A percentile compares a stretch with the other conserved stretches of the same genome.
These are phyloP conservation scores for Xylaria scruposa DNA, from an alignment of 495 filamentous ascomycete genomes.

Conservation along the genomic window DNA sequence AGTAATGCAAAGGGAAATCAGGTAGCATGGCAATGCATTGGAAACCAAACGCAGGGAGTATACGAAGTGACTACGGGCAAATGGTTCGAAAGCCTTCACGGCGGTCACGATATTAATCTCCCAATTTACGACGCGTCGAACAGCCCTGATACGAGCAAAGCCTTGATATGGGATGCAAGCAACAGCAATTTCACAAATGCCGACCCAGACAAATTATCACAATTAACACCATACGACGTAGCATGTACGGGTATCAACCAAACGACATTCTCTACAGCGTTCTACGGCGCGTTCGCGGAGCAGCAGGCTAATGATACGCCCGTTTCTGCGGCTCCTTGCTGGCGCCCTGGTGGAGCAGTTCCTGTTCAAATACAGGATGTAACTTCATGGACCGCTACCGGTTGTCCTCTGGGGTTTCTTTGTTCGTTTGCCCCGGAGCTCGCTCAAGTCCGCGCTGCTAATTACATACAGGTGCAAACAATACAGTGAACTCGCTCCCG, in stretches of 20 bases:
- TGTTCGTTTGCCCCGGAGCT: conserved; percentile 39
- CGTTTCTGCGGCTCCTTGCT: conserved; percentile 43
- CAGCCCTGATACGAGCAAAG: conserved; percentile 33
- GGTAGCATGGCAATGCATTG: conserved; percentile 48
- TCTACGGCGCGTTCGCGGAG: conserved; percentile 34
- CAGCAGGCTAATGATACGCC: conserved; percentile 26
- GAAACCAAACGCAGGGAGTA: conserved; percentile 41
- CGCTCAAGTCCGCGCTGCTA: conserved; percentile 19
- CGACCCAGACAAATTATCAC: conserved; percentile 18
- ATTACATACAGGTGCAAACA: conserved; percentile 48
- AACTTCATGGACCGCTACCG: conserved; percentile 41
- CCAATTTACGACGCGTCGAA: conserved; percentile 40
- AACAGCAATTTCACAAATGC: conserved; percentile 27
- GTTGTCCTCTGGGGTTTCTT: conserved; percentile 49
- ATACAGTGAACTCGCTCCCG: conserved; percentile 51
- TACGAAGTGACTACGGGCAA: conserved; percentile 43
- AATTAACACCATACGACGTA: conserved; percentile 38
- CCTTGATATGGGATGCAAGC: conserved; percentile 30
- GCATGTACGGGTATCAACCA: conserved; percentile 44
- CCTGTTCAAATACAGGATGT: conserved; percentile 46
- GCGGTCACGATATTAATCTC: conserved; percentile 24
- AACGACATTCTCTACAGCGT: conserved; percentile 42
- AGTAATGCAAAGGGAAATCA: not conserved
- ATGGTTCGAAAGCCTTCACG: conserved; percentile 45
- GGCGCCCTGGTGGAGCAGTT: conserved; percentile 39